Conservation (phyloP, 148 eudicot genomes). For the Fallopia convolvulus region DNA sequence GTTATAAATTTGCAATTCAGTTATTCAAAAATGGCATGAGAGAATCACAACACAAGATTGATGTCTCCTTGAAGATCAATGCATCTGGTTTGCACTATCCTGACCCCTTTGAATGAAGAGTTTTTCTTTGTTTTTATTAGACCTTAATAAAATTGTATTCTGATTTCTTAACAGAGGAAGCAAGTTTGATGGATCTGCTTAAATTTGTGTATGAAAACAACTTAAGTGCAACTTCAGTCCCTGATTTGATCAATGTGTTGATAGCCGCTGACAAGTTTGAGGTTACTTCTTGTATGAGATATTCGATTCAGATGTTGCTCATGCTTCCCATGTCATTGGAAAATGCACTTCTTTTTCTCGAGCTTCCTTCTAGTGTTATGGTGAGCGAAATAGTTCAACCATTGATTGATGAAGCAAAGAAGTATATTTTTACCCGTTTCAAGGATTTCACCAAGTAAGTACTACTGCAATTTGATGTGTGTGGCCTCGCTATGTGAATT, state of each 20-base stretch:
- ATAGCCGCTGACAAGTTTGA: conserved; percentile 84
- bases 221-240: conserved; percentile 40
- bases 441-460: conserved; percentile 54
- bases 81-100: conserved; percentile 17
- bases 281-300: conserved; percentile 72
- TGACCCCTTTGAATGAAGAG: no score
- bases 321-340: conserved; percentile 65
- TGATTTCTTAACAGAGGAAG: conserved; percentile 32
- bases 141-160: no score
- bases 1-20: conserved; percentile 25
- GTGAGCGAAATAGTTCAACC: conserved; percentile 77
- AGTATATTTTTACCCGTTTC: conserved; percentile 57
- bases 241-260: conserved; percentile 58
- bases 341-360: conserved; percentile 56
- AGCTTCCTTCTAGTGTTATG: conserved; percentile 69
- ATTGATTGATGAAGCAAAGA: conserved; percentile 61
- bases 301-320: conserved; percentile 48
- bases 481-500: no score
- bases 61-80: conserved; percentile 44
- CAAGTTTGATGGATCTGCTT: conserved; percentile 65
- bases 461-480: no score
- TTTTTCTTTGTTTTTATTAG: no score
- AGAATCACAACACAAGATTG: conserved; percentile 80
- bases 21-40: conserved; percentile 92
- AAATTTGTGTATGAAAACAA: conserved; percentile 67